phyloP scores from a whole-genome alignment of 2,329 filamentous ascomycete genomes.

The Periconia sp. region DNA sequence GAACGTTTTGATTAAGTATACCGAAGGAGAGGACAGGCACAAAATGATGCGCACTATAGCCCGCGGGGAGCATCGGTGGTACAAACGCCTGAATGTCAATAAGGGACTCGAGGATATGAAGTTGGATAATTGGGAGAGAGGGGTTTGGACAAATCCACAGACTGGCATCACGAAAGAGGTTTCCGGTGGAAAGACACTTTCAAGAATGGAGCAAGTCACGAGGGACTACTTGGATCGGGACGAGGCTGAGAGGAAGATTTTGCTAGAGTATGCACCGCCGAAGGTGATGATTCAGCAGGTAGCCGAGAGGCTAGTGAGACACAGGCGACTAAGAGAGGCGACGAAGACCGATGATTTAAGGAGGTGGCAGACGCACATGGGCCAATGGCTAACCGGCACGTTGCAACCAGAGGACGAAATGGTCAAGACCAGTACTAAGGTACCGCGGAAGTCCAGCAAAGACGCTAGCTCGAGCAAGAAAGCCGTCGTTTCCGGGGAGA shows the following conservation, averaged over 20 bases:
- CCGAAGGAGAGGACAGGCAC: slow-evolving; percentile 57
- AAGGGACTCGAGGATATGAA: slow-evolving; percentile 53
- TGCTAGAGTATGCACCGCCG: slow-evolving; percentile 51
- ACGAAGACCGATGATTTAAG: slow-evolving; percentile 38
- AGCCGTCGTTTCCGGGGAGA: too few species aligned
- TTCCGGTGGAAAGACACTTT: slow-evolving; percentile 51
- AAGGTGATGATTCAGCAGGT: slow-evolving; percentile 52
- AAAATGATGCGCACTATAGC: slow-evolving; percentile 55
- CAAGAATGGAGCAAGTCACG: slow-evolving; percentile 53
- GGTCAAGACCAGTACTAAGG: too few species aligned
- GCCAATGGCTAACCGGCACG: slow-evolving; percentile 44
- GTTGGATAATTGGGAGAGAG: slow-evolving; percentile 55
- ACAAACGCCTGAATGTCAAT: slow-evolving; percentile 57
- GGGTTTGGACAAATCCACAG: slow-evolving; percentile 44
- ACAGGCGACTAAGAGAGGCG: slow-evolving; percentile 51
- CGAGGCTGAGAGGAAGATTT: slow-evolving; percentile 41
- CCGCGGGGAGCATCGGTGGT: slow-evolving; percentile 57
- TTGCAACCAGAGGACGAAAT: slow-evolving; percentile 34
- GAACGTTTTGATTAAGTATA: slow-evolving; percentile 59
- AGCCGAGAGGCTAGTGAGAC: slow-evolving; percentile 56
- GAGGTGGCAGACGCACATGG: slow-evolving; percentile 48
- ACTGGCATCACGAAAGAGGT: slow-evolving; percentile 39
- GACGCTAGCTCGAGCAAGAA: too few species aligned
- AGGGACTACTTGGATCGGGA: slow-evolving; percentile 48
- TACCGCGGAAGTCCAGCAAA: too few species aligned